Base-by-base conservation (phyloP, 495 filamentous ascomycete species). In the Aspergillus homomorphus region DNA sequence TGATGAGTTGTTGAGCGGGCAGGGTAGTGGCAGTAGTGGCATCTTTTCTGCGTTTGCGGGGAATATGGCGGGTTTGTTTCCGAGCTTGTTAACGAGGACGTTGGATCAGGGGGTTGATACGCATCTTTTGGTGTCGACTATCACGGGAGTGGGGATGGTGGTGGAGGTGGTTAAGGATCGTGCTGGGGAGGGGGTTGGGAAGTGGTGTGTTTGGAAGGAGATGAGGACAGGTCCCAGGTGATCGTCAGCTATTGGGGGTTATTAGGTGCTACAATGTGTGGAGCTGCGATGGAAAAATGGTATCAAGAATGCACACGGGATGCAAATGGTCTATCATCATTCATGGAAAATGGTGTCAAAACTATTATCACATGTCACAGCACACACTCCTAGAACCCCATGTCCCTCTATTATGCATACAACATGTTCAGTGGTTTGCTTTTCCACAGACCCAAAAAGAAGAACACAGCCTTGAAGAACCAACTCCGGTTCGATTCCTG, bases 151-250 rank as follows among this genome's bases (percentile, higher is more conserved):
- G 1, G 54, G 51, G 8, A 51, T 46, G 20, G 68, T 77, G 12
- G 67, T 75, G 0, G 77, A 79, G 54, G 71, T 78, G 3, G 66
- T 79, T 42, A 79, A 79, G 53, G 75, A 77, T 61, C 68, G 77
- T 4, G 56, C 62, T 5, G 75, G 75, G 0, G 51, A 63, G 56
- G 67, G 71, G 16, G 24, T 70, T 15, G 75, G 77, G 16, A 75
- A 69, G 64, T 78, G 74, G 75, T 71, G 73, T 43, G 53, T 69
- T 54, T 75, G 73, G 74, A 48, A 20, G 23, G 26, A 30, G 10
- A 24, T 19, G 20, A 38, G 51, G 21, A 57, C 18, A 53, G 24
- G n/a, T n/a, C 4, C 16, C 30, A 46, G 23, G 19, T 19, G 28
- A 50, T n/a, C 30, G 19, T n/a, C 52, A n/a, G 18, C 3, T 19